A percentile compares a stretch with the other conserved stretches of the same genome.
These are phyloP conservation scores for Hypoxylon subgilvum DNA, from an alignment of 495 filamentous ascomycete species.

Conservation along the genomic window DNA sequence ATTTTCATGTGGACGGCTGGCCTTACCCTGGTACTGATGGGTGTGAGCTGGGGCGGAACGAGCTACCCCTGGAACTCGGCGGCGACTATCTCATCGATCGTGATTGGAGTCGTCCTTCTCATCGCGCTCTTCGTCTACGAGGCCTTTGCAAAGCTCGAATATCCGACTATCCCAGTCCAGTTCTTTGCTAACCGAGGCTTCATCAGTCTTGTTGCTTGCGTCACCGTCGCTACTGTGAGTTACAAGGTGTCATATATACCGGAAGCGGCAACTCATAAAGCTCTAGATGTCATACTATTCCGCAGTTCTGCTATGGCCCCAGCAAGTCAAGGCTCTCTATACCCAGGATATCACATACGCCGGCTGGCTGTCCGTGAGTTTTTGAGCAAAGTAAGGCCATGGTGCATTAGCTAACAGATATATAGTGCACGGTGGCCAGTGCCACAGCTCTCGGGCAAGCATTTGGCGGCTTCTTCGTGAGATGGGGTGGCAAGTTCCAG, in stretches of 20 bases:
- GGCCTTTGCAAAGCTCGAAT: conserved; percentile 45
- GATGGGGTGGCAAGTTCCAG: conserved; percentile 33
- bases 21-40: conserved; percentile 53
- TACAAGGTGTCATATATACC: neutral
- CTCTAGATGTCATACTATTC: conserved; percentile 45
- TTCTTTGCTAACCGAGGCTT: conserved; percentile 55
- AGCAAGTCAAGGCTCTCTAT: conserved; percentile 37
- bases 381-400: neutral
- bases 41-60: conserved; percentile 57
- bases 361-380: conserved; percentile 39
- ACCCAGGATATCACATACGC: conserved; percentile 36
- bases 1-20: conserved; percentile 49
- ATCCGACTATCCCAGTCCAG: conserved; percentile 48
- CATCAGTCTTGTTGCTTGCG: conserved; percentile 48
- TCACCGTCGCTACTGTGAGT: conserved; percentile 41
- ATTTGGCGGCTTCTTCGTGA: conserved; percentile 32
- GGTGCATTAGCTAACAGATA: conserved; percentile 1
- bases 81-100: conserved; percentile 52
- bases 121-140: conserved; percentile 52
- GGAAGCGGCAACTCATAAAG: neutral
- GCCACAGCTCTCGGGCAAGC: conserved; percentile 37
- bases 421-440: conserved; percentile 37
- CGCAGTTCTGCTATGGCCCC: conserved; percentile 37
- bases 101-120: conserved; percentile 51
- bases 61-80: conserved; percentile 58